Evolutionary conservation across 257 asterid species (phyloP).

Genomic region (Apocynum venetum): DNA sequence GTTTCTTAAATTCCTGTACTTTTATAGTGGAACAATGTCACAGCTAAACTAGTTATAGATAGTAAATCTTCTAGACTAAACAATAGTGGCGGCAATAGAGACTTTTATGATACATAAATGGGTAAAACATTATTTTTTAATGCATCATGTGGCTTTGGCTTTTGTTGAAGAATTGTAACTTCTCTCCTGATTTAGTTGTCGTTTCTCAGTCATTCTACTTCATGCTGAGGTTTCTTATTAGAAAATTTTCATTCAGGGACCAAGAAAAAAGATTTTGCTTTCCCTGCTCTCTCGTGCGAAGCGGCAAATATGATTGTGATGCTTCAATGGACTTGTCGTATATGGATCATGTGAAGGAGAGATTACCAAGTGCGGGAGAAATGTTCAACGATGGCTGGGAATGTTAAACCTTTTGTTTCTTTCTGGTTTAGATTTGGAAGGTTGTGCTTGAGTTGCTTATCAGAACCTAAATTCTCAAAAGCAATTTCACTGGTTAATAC

Average conservation of each 20-base stretch:
- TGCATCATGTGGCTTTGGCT: background rate
- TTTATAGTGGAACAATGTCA: background rate
- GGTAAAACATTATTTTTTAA: background rate
- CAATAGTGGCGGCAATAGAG: background rate
- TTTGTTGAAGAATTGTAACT: background rate
- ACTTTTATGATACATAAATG: background rate
- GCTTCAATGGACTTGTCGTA: background rate
- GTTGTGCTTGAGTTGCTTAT: background rate
- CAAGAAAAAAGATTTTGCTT: constrained; percentile 79
- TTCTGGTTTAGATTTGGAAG: background rate
- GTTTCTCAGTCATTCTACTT: background rate
- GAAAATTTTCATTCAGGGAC: constrained; percentile 56
- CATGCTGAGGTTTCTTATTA: constrained; percentile 7
- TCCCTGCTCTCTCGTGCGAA: constrained; percentile 52
- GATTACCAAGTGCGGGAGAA: background rate
- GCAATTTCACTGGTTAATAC: background rate
- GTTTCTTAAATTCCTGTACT: background rate
- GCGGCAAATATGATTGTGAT: constrained; percentile 14
- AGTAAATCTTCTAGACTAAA: background rate
- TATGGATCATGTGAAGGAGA: background rate
- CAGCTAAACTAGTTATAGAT: background rate
- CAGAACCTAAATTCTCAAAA: background rate
- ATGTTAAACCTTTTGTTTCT: constrained; percentile 4
- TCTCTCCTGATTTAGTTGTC: background rate
- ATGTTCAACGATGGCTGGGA: background rate